phyloP scores from a whole-genome alignment of 768 basidiomycete genomes.

The Calocybe cyanea region DNA sequence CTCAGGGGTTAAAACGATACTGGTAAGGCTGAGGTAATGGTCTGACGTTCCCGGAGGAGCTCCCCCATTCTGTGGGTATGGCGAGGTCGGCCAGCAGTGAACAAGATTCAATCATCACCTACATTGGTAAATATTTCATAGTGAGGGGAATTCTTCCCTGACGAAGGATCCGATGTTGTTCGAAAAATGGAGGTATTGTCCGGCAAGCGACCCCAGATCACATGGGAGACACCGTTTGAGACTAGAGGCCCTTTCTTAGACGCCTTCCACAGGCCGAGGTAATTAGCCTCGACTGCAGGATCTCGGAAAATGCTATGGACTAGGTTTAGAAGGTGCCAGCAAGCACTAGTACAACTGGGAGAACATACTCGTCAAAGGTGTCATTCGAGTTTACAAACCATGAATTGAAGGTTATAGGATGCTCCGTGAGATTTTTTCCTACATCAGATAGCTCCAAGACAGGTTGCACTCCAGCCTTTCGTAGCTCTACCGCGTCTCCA shows the following conservation, averaged over 20 bases:
- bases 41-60: background rate
- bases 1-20: conserved; percentile 2
- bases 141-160: conserved; percentile 20
- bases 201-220: conserved; percentile 20
- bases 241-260: conserved; percentile 19
- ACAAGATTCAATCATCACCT: background rate
- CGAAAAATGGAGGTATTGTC: conserved; percentile 12
- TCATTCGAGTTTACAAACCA: conserved; percentile 27
- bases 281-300: conserved; percentile 7
- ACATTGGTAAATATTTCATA: conserved; percentile 3
- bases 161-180: conserved; percentile 21
- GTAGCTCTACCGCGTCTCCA: conserved; percentile 20
- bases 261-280: conserved; percentile 18
- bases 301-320: background rate
- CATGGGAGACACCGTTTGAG: conserved; percentile 15
- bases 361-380: conserved; percentile 15
- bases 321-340: too few species aligned
- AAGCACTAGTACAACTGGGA: too few species aligned
- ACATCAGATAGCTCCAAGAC: conserved; percentile 22
- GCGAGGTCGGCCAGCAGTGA: background rate
- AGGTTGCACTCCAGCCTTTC: conserved; percentile 16
- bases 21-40: conserved; percentile 1
- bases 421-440: conserved; percentile 25
- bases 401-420: conserved; percentile 16
- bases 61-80: conserved; percentile 1